Evolutionary conservation across 2,329 filamentous ascomycete species (phyloP), one percentile per base, ranked within the genome.

Genomic region (Claviceps digitariae): DNA sequence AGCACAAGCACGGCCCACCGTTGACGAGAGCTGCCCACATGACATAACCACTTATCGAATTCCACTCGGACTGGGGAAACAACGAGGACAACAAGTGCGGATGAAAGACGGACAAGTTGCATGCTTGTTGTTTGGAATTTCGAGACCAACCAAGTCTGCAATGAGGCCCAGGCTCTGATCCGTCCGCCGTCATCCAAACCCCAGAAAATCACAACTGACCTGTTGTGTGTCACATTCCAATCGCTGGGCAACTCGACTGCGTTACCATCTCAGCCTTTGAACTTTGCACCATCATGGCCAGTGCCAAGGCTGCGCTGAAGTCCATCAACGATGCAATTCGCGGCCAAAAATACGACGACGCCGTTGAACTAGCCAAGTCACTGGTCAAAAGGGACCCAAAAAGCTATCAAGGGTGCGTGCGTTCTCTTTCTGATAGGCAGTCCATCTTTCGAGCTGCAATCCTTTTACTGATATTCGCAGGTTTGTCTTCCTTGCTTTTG

Each of bases 401-500:
- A 57, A 94, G 85, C 66, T 93, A 95, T 68, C 88, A 91, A 67
- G 90, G 82, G 79, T 88, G 72, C 57, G 81, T 66, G 10, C 27
- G 27, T 9, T 13, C 10, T 17, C n/a, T 31, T 12, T 9, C 13
- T 34, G n/a, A 21, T 31, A 15, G 9, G 12, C 20, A 12, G 38
- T 27, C 15, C 27, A 36, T 34, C n/a, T 20, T 17, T 27, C 25
- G 9, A 9, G 21, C 29, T 13, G 29, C 31, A 21, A 27, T 52
- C 8, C 36, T 5, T 27, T 21, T 27, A 43, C 57, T 55, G 43
- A 53, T 59, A 59, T 45, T 48, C 51, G 45, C 34, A 47, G 85
- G 27, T 80, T 87, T 58, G 77, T 97, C n/a, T 94, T 96, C 64
- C 74, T 95, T 20, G 93, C 88, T 2, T 88, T 94, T 66, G 86